Evolutionary conservation across 2,329 filamentous ascomycete genomes (phyloP), one percentile per base, ranked within the genome.

Genomic region (Botrytis galanthina): DNA sequence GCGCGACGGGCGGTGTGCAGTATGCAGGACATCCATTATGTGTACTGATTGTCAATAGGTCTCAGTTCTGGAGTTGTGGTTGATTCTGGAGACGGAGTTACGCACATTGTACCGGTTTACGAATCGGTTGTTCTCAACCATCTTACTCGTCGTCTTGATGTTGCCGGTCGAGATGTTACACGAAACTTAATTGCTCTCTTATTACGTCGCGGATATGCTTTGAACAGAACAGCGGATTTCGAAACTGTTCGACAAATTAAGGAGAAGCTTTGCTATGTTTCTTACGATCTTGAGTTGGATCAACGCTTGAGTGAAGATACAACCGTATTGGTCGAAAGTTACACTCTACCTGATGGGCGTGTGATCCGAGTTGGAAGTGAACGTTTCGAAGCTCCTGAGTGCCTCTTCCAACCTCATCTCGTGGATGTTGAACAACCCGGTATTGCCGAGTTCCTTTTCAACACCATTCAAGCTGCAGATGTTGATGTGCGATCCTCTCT

Each of bases 181-280:
- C 92, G 95, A 80, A 98, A 99, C 84, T 89, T 99, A 77, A 99
- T 99, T 83, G 94, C 94, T 69, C 91, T 99, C 68, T 91, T 99
- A 32, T 89, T 97, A 73, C 93, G 96, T 80, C 91, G 96, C 78
- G 96, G 96, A 62, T 99, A 99, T 83, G 94, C 96, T 51, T 90
- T 99, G 76, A 99, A 99, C 89, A 91, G 96, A 82, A 99, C 96
- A 20, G 96, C 96, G 82, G 96, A 99, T 83, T 99, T 99, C 83
- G 96, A 99, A 84, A 99, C 96, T 6, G 96, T 99, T 73, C 93
- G 96, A 75, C 95, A 98, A 83, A 98, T 99, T 86, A 99, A 99
- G 86, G 96, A 99, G 87, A 99, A 99, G 88, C 92, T 99, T 70
- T 98, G 96, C 88, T 99, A 99, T 83, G 95, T 99, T 73, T 98